These are phyloP conservation scores for Microcyclospora tardicrescens DNA, from an alignment of 2,329 filamentous ascomycete genomes.

Conservation along the genomic window DNA sequence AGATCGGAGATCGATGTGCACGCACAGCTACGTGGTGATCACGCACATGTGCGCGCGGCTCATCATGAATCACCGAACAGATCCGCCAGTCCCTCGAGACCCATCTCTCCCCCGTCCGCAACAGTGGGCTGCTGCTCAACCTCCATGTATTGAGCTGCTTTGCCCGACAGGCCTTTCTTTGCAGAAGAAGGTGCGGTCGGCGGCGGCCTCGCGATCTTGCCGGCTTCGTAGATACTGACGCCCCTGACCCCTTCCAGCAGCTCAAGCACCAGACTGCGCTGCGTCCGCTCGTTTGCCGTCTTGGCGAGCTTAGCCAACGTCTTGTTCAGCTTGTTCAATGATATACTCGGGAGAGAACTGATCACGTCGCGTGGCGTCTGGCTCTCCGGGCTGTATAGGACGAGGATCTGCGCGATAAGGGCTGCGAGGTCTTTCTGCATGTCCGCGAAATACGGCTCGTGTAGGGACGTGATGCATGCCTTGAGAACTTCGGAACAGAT, in stretches of 20 bases:
- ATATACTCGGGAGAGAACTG: constrained; percentile 67
- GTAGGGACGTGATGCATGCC: constrained; percentile 76
- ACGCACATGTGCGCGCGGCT: too few relatives aligned
- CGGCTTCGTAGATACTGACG: constrained; percentile 85
- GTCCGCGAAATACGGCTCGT: constrained; percentile 94
- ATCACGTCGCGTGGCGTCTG: constrained; percentile 62
- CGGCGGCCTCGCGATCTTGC: constrained; percentile 49
- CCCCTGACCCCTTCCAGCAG: constrained; percentile 77
- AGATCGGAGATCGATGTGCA: too few relatives aligned
- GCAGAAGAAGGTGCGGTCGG: background rate
- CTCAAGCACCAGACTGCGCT: constrained; percentile 70
- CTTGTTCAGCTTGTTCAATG: constrained; percentile 50
- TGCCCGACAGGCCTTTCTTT: constrained; percentile 16
- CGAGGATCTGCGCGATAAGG: constrained; percentile 74
- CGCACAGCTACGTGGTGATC: too few relatives aligned
- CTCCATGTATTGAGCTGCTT: constrained; percentile 29
- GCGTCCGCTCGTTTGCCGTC: constrained; percentile 49
- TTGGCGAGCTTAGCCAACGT: constrained; percentile 26
- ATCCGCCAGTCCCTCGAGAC: constrained; percentile 31
- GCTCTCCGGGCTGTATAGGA: constrained; percentile 58
- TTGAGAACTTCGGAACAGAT: constrained; percentile 80
- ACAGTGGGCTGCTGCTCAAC: constrained; percentile 27
- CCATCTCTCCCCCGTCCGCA: constrained; percentile 27
- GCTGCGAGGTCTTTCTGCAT: constrained; percentile 83
- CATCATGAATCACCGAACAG: constrained; percentile 27